Conservation (phyloP, 2,329 filamentous ascomycete species). For the Ceratocystis huliohia region DNA sequence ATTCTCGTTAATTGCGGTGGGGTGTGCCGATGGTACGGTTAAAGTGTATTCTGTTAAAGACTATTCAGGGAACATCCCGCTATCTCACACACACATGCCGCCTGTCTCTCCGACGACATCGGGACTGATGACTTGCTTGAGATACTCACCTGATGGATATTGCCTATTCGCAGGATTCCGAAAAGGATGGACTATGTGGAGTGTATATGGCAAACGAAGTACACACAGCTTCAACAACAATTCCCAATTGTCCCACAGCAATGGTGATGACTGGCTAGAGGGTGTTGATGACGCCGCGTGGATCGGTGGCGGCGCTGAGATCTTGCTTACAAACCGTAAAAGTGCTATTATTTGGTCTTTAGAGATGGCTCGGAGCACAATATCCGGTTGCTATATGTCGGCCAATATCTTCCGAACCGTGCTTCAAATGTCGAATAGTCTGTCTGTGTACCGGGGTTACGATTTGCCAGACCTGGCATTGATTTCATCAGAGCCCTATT, state of each 20-base stretch:
- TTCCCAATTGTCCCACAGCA: constrained; percentile 46
- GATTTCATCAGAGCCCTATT: constrained; percentile 77
- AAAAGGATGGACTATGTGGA: constrained; percentile 91
- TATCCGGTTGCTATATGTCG: constrained; percentile 80
- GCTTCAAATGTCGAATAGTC: constrained; percentile 72
- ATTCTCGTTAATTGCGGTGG: constrained; percentile 85
- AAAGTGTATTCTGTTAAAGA: constrained; percentile 87
- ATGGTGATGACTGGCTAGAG: constrained; percentile 72
- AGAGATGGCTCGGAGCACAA: constrained; percentile 88
- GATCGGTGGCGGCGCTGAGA: constrained; percentile 77
- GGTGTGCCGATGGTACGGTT: constrained; percentile 65
- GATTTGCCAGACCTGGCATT: constrained; percentile 82
- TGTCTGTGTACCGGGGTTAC: constrained; percentile 89
- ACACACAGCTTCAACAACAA: constrained; percentile 73
- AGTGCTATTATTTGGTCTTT: constrained; percentile 75
- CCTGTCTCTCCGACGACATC: constrained; percentile 55
- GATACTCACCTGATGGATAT: constrained; percentile 90
- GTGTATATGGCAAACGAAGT: constrained; percentile 84
- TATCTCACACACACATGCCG: constrained; percentile 64
- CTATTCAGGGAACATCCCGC: constrained; percentile 81
- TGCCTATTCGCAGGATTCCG: constrained; percentile 90
- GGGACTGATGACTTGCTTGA: constrained; percentile 60
- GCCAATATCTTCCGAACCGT: constrained; percentile 83
- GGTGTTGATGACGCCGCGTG: constrained; percentile 69
- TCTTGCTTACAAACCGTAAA: constrained; percentile 57